Evolutionary conservation across 352 stramenopile species (phyloP).

Genomic region (Globisporangium apiculatum): DNA sequence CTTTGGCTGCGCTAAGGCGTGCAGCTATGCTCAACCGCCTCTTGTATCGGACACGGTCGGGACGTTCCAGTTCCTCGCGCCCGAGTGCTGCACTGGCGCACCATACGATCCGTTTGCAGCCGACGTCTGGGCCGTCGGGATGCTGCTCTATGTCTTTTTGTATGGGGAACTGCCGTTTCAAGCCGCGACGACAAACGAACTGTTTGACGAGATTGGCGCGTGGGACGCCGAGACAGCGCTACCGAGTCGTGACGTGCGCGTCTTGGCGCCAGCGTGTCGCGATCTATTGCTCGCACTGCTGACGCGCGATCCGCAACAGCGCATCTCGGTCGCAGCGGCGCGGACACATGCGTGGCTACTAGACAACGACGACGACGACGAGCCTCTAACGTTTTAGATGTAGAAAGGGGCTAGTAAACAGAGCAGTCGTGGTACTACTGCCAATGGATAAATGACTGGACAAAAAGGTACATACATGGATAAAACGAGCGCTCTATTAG

Average conservation of each 20-base stretch:
- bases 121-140: conserved; percentile 82
- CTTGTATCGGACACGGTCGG: conserved; percentile 74
- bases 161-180: conserved; percentile 79
- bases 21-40: too few species aligned
- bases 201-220: conserved; percentile 72
- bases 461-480: too few species aligned
- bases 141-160: conserved; percentile 84
- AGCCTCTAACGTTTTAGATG: conserved; percentile 63
- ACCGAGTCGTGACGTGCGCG: conserved; percentile 11
- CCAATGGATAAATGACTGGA: too few species aligned
- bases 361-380: conserved; percentile 25
- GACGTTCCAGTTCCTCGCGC: conserved; percentile 87
- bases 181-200: conserved; percentile 53
- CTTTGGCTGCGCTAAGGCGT: conserved; percentile 67
- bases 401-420: too few species aligned
- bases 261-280: conserved; percentile 22
- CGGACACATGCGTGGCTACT: conserved; percentile 58
- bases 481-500: too few species aligned
- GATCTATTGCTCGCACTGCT: conserved; percentile 52
- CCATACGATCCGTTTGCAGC: conserved; percentile 77
- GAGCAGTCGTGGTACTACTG: too few species aligned
- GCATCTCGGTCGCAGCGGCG: conserved; percentile 46
- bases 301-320: conserved; percentile 33
- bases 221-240: conserved; percentile 32
- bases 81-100: conserved; percentile 83